phyloP scores from a whole-genome alignment of 208 protist genomes.

The Porcisia hertigi region DNA sequence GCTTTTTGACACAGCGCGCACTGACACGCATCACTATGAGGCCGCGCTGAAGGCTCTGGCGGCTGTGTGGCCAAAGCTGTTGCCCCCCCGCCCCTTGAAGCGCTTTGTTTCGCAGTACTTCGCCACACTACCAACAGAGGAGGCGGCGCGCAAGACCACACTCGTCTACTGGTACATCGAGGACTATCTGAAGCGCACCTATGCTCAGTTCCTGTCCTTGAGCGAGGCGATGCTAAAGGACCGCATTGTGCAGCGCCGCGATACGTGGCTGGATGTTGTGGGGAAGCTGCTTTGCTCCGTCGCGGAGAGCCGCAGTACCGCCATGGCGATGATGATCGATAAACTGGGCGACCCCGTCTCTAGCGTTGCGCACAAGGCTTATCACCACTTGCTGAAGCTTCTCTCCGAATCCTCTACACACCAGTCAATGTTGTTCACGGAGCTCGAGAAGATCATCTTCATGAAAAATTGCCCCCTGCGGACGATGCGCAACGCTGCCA shows the following conservation, averaged over 20 bases:
- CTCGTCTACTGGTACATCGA: slow-evolving; percentile 92
- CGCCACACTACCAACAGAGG: slow-evolving; percentile 83
- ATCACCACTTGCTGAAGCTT: slow-evolving; percentile 84
- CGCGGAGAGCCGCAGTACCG: slow-evolving; percentile 72
- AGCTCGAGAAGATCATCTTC: slow-evolving; percentile 91
- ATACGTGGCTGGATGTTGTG: slow-evolving; percentile 84
- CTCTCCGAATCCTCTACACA: slow-evolving; percentile 88
- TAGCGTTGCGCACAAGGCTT: slow-evolving; percentile 81
- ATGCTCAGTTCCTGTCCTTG: slow-evolving; percentile 86
- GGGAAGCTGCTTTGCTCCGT: slow-evolving; percentile 87
- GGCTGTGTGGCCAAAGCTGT: slow-evolving; percentile 86
- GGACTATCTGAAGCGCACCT: slow-evolving; percentile 91
- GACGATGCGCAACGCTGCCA: slow-evolving; percentile 89
- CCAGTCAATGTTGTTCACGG: slow-evolving; percentile 81
- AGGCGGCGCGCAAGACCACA: slow-evolving; percentile 53
- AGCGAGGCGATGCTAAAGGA: slow-evolving; percentile 91
- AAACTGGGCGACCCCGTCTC: slow-evolving; percentile 87
- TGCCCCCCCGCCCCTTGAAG: slow-evolving; percentile 85
- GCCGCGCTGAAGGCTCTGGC: slow-evolving; percentile 87
- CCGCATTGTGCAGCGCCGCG: slow-evolving; percentile 76
- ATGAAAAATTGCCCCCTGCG: slow-evolving; percentile 88
- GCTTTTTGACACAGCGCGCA: slow-evolving; percentile 88
- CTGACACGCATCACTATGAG: slow-evolving; percentile 92
- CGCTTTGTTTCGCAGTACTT: slow-evolving; percentile 91
- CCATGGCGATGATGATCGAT: slow-evolving; percentile 91